phyloP scores from a whole-genome alignment of 225 moss, liverwort and hornwort species.

The Rhytidiadelphus loreus region DNA sequence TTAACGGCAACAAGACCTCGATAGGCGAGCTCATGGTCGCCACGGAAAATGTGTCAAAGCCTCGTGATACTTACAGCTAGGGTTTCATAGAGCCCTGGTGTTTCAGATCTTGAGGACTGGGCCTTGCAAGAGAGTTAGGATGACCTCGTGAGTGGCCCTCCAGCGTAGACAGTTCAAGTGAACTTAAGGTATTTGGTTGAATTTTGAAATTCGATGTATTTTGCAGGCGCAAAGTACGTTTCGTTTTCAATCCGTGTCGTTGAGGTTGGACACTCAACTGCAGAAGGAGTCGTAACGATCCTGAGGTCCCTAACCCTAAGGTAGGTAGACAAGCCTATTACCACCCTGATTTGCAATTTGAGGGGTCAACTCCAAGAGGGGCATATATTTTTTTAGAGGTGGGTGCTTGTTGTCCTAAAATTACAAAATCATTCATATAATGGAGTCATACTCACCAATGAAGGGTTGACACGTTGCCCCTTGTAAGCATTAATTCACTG shows the following conservation, averaged over 20 bases:
- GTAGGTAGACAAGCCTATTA: too few species aligned
- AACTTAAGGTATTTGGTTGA: background rate
- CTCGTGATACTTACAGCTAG: background rate
- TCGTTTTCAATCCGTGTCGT: background rate
- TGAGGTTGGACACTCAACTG: background rate
- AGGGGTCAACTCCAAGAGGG: too few species aligned
- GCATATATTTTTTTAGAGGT: too few species aligned
- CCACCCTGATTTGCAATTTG: too few species aligned
- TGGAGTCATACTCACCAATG: background rate
- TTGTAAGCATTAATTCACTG: too few species aligned
- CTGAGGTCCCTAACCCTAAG: background rate
- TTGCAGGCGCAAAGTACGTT: too few species aligned
- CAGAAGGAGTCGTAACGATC: background rate
- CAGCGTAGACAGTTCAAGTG: background rate
- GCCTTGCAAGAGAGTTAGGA: background rate
- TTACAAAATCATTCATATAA: fast-evolving
- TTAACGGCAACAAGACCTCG: background rate
- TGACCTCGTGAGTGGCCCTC: background rate
- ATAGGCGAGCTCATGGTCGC: background rate
- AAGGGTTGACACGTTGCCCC: too few species aligned
- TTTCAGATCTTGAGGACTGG: background rate
- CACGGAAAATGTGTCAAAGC: background rate
- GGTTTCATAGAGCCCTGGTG: too few species aligned
- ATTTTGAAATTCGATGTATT: background rate
- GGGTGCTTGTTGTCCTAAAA: background rate